Conservation (phyloP, 352 stramenopile genomes). For the Globisporangium acanthophoron region DNA sequence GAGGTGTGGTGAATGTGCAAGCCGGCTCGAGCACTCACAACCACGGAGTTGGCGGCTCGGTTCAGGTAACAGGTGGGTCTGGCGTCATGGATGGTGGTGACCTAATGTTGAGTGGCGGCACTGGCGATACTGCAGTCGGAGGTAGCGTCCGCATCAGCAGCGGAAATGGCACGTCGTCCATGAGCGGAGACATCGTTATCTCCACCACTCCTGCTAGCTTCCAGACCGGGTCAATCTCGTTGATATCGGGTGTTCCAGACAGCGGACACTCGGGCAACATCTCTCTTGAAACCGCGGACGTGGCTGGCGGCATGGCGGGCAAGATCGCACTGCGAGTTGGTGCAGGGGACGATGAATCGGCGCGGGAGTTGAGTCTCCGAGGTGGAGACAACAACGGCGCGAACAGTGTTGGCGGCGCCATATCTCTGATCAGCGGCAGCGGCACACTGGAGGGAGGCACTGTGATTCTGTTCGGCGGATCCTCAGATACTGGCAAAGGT, state of each 20-base stretch:
- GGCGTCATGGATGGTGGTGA: conserved; percentile 12
- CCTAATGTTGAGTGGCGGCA: conserved; percentile 14
- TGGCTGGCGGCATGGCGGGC: conserved; percentile 13
- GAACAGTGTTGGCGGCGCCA: conserved; percentile 13
- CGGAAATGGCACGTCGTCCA: conserved; percentile 15
- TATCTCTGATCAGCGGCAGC: conserved; percentile 13
- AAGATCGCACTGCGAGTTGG: conserved; percentile 16
- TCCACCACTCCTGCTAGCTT: conserved; percentile 6
- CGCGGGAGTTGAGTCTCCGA: conserved; percentile 14
- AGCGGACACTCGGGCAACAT: conserved; percentile 16
- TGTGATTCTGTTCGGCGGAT: conserved; percentile 15
- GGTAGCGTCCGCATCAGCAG: conserved; percentile 18
- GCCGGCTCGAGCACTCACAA: conserved; percentile 1
- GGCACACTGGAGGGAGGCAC: conserved; percentile 15
- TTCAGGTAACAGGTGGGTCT: conserved; percentile 13
- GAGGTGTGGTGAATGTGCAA: conserved; percentile 1
- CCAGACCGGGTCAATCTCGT: conserved; percentile 16
- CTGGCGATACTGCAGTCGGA: conserved; percentile 12
- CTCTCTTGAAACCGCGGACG: conserved; percentile 10
- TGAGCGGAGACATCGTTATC: conserved; percentile 10
- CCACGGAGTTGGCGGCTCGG: conserved; percentile 12
- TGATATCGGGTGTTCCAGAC: conserved; percentile 12
- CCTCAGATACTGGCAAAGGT: conserved; percentile 15
- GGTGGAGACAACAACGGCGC: conserved; percentile 12
- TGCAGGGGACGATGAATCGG: conserved; percentile 6